These are phyloP conservation scores for Hibiscus trionum DNA, from an alignment of 345 rosid species.

Conservation along the genomic window DNA sequence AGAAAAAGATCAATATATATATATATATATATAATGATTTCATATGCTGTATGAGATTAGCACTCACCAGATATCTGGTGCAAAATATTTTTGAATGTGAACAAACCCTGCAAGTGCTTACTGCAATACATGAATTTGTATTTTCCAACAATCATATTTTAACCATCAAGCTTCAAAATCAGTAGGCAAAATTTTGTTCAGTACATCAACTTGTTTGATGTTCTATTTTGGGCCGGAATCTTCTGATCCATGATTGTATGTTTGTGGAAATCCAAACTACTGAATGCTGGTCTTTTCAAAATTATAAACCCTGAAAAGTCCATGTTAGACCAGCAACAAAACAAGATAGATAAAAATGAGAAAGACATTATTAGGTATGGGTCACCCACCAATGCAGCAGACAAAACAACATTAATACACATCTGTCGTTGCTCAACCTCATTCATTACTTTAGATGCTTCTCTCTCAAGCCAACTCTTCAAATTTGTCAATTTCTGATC, in stretches of 20 bases:
- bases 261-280: too few species aligned
- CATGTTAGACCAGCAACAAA: background rate
- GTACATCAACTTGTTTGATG: too few species aligned
- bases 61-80: conserved; percentile 15
- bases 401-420: background rate
- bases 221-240: too few species aligned
- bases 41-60: conserved; percentile 18
- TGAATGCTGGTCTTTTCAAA: background rate
- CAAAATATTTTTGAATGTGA: conserved; percentile 16
- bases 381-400: background rate
- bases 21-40: conserved; percentile 11
- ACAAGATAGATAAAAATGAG: background rate
- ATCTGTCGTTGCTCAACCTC: background rate
- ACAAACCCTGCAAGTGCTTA: conserved; percentile 8
- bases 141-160: conserved; percentile 1
- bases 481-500: conserved; percentile 1
- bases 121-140: background rate
- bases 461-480: background rate
- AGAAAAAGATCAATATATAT: conserved; percentile 6
- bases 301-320: background rate
- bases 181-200: background rate
- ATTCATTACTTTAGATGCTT: background rate
- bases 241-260: too few species aligned
- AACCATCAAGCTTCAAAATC: background rate
- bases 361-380: background rate